Base-by-base conservation (phyloP, 2,329 filamentous ascomycete genomes). In the Fusarium nurragi region DNA sequence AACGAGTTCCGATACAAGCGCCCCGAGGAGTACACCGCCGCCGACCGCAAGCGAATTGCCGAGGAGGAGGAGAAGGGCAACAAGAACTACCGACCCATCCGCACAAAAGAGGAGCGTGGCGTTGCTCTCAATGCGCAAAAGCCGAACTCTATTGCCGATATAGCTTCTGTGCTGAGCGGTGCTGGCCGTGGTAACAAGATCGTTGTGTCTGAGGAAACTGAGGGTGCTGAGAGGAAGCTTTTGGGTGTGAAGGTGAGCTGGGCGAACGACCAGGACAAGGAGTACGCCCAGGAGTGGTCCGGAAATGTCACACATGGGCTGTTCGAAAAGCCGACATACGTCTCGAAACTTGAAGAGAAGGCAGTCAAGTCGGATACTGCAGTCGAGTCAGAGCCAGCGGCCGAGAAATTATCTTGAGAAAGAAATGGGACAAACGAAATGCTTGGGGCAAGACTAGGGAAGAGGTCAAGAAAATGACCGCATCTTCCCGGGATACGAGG, bases 91-190 rank as follows among this genome's bases (percentile, higher is more conserved):
- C 74, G 70, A 9, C 74, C 73, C 10, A 64, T 76, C 6, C 77
- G 79, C 21, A 77, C 61, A 60, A 77, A 75, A 51, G 66, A 72
- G 54, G 79, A 85, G 69, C 81, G 86, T 41, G 86, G 83, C 28
- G 69, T 74, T 45, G 80, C 78, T 32, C 77, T 90, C 49, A 86
- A 85, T 73, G 81, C 87, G 71, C 87, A 90, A 77, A 85, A 83
- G 74, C 80, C 81, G 49, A 89, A 89, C 73, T 79, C 81, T 13
- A 79, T 90, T 44, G 88, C 88, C 53, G 88, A 90, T 74, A 80
- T 90, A 64, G 87, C 88, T 1, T 83, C 81, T 21, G 83, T 87
- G 21, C 79, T 89, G 50, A 77, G 75, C 9, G 86, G 85, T 6
- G 64, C 73, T 11, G 84, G 85, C 34, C 77, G 79, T 60, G 84